Evolutionary conservation across 345 rosid genomes (phyloP), one percentile per base, ranked within the genome.

Genomic region (Geranium brycei): DNA sequence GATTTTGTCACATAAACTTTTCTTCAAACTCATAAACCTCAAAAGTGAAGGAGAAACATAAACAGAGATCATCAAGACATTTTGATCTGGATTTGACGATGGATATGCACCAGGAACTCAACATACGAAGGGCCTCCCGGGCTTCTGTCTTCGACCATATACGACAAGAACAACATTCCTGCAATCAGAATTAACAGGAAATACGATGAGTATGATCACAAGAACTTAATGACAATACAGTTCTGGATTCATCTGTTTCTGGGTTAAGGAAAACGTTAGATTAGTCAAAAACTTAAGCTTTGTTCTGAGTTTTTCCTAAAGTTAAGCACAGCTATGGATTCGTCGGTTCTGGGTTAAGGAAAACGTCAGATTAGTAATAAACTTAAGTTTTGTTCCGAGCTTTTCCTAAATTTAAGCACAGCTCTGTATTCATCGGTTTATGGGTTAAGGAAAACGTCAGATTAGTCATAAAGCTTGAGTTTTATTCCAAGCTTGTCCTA

Each of bases 21-120:
- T 17, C 69, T 66, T 57, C n/a, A 47, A 47, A 47, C 53, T 11
- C 53, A 47, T 47, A 7, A 47, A 47, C 53, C 53, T 1, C 28
- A 3, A 13, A 47, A 10, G 12, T 8, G 53, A 3, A 13, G 11
- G 41, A 6, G 14, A 6, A 8, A 15, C 53, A 13, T 47, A 47
- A 47, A 47, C 14, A 47, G 53, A 47, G 62, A 71, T 67, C 84
- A 71, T 67, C 84, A 73, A 61, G 85, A 75, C 95, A 93, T 93
- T 72, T 88, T 93, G 65, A 80, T 75, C 76, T 88, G 95, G 77
- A 93, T 93, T 73, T 90, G 97, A 38, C 96, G 86, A 71, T 90
- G 96, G 62, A 87, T 68, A 66, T 87, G 87, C 62, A 90, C 91
- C 5, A 93, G 88, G 71, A 88, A 93, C 78, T 93, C 97, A 1